These are phyloP conservation scores for Russula lepida DNA, from an alignment of 768 basidiomycete genomes.

Conservation along the genomic window DNA sequence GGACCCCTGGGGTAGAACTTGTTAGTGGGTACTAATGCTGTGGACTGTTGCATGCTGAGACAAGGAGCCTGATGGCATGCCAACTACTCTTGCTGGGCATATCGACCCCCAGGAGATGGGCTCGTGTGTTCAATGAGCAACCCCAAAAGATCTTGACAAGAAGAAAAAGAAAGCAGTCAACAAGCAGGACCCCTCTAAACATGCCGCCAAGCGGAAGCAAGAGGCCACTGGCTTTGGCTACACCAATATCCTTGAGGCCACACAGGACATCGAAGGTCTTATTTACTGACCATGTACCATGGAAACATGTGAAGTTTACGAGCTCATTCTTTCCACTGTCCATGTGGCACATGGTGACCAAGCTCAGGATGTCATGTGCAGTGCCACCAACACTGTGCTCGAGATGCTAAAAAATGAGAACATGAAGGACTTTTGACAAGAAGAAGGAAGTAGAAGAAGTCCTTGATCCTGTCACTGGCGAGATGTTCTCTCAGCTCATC, in stretches of 20 bases:
- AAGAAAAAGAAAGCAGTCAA: conserved; percentile 82
- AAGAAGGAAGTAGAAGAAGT: conserved; percentile 87
- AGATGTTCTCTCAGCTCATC: conserved; percentile 76
- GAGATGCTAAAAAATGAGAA: conserved; percentile 83
- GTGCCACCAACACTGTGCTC: conserved; percentile 87
- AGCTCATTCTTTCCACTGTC: conserved; percentile 80
- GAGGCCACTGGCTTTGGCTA: conserved; percentile 65
- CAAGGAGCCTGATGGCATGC: conserved; percentile 95
- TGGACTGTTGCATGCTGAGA: too few relatives aligned
- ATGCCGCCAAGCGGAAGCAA: conserved; percentile 50
- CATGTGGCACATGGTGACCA: conserved; percentile 86
- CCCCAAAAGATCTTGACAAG: conserved; percentile 84
- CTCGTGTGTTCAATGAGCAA: conserved; percentile 76
- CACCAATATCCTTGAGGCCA: conserved; percentile 88
- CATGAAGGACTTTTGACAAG: conserved; percentile 94
- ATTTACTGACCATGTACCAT: conserved; percentile 88
- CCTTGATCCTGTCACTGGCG: conserved; percentile 56
- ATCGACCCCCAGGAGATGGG: conserved; percentile 93
- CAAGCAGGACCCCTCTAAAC: conserved; percentile 49
- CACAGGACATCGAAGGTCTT: conserved; percentile 87
- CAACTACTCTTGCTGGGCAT: conserved; percentile 84
- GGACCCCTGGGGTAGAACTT: too few relatives aligned
- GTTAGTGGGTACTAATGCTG: too few relatives aligned
- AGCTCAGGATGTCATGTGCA: conserved; percentile 90
- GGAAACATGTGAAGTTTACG: conserved; percentile 91